Base-by-base conservation (phyloP, 225 moss, liverwort and hornwort species). In the Bryoerythrophyllum caledonicum region DNA sequence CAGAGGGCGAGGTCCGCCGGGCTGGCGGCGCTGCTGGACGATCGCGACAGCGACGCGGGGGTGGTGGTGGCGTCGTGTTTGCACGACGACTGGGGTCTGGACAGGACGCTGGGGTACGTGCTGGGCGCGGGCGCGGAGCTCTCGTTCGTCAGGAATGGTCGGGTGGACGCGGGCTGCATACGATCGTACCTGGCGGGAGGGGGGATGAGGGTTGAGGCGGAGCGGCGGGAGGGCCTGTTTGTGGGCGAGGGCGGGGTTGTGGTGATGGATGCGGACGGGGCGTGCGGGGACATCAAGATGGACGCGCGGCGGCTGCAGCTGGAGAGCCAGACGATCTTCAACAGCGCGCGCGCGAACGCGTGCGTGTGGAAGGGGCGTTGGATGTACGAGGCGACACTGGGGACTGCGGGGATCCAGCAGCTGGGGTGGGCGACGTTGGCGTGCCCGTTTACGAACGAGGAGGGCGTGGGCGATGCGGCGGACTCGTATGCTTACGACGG, bases 401-500 rank as follows among this genome's bases (percentile, higher is more conserved):
- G 99, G 72, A 99, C 99, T 8, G 95, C 91, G 43, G 99, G 99
- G 40, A 92, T 99, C 75, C 99, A 95, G 80, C 99, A 99, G 83
- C 88, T 99, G 60, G 99, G 99, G 61, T 99, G 99, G 99, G 99
- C 99, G 60, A 99, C 95, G 59, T 52, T 69, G 25, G 82, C 90
- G 28, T 99, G 99, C 67, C 93, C 93, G 32, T 99, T 99, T 68
- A 99, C 99, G 34, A 84, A 86, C 52, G 87, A 90, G 23, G 88
- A 91, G 78, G 99, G 99, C 72, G 99, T 99, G 57, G 99, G 99
- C 60, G 99, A 99, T 57, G 99, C 91, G 0, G 73, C 76, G 53
- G 95, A 99, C 80, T 99, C 99, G 19, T 99, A 95, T 43, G 95
- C 99, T 8, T 99, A 93, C 72, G 99, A 99, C 67, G 99, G 99